Evolutionary conservation across 2,329 filamentous ascomycete genomes (phyloP), one percentile per base, ranked within the genome.

Genomic region (Phoma sp.): DNA sequence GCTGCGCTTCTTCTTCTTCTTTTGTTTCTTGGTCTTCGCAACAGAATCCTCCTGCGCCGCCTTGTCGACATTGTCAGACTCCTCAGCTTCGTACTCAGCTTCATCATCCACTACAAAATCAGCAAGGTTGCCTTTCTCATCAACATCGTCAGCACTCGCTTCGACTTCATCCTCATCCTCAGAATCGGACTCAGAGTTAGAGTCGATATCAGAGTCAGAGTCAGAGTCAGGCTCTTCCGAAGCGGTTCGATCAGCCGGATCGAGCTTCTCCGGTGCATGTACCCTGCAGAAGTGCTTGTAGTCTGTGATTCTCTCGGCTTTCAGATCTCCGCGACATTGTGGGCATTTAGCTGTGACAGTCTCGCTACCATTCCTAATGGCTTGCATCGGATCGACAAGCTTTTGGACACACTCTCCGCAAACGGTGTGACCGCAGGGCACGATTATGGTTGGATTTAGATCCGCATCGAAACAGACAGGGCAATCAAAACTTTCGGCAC

Each of bases 341-440:
- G 91, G 91, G 71, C 93, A 97, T 69, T 83, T 88, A 33, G 85
- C 79, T 39, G 71, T 77, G 44, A 57, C 62, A 18, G 89, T 64
- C 30, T 86, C 79, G 4, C 62, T 61, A 25, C 87, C 89, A 52
- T 85, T 80, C 25, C 78, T 82, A 37, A 89, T 76, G 13, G 78
- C 79, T 48, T 80, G 77, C 1, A 80, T 75, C 3, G 86, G 85
- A 58, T 91, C 89, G 11, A 73, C 81, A 41, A 96, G 82, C 49
- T 83, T 85, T 5, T 85, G 82, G 57, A 95, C 86, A 69, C 92
- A 96, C 58, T 92, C 88, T 1, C 82, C 78, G 73, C 92, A 96
- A 23, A 86, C 86, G 55, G 88, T 85, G 67, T 96, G 92, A 2
- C 92, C 92, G 67, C 92, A 96, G 1, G 91, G 91, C 46, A 91